Evolutionary conservation across 2,329 filamentous ascomycete species (phyloP), one percentile per base, ranked within the genome.

Genomic region (Fusarium napiforme): DNA sequence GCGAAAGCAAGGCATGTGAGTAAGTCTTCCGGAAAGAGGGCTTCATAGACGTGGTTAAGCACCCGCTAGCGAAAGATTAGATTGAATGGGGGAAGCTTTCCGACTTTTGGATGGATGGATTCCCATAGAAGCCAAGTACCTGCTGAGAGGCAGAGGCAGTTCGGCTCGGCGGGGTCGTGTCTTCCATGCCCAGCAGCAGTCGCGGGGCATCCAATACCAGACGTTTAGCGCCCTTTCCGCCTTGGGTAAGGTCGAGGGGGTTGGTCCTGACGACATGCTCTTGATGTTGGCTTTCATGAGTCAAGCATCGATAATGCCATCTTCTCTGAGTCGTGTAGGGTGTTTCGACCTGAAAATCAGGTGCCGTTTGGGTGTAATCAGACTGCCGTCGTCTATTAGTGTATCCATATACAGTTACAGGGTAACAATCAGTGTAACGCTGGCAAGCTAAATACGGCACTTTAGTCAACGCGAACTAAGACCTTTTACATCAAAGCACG

Each of bases 51-150:
- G 45, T 71, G 61, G 66, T 43, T 64, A 56, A 58, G 60, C 55
- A 64, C 56, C 69, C 67, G 66, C 47, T 57, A 70, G 26, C 23
- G 32, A 60, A 67, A 42, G 32, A 45, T 39, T 71, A 47, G 43
- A 40, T 39, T 71, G 50, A 63, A 72, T 34, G 57, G 57, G 45
- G 61, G 71, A 73, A 64, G 50, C 71, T 72, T 72, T 56, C 59
- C 59, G 65, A 69, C 63, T 72, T 74, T 73, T 72, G 57, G 58
- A 67, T 69, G 57, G 58, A 67, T 64, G 58, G 58, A 69, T 63
- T 58, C 71, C 71, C 60, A 67, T 55, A 52, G 53, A 71, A 67
- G 67, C 56, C 60, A 59, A 55, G 70, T 52, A 52, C 28, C 46
- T 47, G 26, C n/a, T 52, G 49, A 52, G 69, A 72, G 47, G 61